A percentile compares a stretch with the other conserved stretches of the same genome.
Evolutionary conservation across 108 stramenopile genomes (phyloP).

Genomic region (Cyclotella kingstonii): DNA sequence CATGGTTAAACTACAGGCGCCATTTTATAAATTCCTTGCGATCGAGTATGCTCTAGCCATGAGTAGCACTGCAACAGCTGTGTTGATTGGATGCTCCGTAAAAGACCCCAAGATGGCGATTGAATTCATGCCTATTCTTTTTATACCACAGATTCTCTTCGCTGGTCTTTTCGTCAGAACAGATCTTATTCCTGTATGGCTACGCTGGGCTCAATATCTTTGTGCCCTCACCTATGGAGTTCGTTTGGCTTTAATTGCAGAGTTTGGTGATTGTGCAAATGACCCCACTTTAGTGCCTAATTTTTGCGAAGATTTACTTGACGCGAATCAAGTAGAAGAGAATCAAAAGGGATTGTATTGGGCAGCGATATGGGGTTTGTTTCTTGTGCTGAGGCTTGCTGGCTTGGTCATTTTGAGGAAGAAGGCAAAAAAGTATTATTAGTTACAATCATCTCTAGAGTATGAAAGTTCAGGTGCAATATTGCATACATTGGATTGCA

Average conservation of each 20-base stretch:
- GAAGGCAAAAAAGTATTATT: slow-evolving; percentile 76
- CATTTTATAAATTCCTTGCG: slow-evolving; percentile 50
- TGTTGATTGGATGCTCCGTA: slow-evolving; percentile 64
- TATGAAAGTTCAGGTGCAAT: no score
- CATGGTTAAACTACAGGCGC: slow-evolving; percentile 54
- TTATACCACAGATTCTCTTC: slow-evolving; percentile 89
- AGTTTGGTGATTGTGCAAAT: slow-evolving; percentile 60
- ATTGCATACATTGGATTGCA: no score
- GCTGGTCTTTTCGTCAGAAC: slow-evolving; percentile 75
- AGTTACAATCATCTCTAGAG: no score
- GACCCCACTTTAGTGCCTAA: slow-evolving; percentile 20
- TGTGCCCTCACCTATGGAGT: slow-evolving; percentile 69
- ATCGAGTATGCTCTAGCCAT: slow-evolving; percentile 58
- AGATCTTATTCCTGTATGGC: slow-evolving; percentile 65
- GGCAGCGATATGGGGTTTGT: slow-evolving; percentile 53
- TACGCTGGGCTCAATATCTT: slow-evolving; percentile 73
- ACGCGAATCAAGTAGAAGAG: slow-evolving; percentile 23
- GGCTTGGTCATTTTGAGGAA: slow-evolving; percentile 55
- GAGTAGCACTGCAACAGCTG: slow-evolving; percentile 63
- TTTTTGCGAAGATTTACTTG: slow-evolving; percentile 52
- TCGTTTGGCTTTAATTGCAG: slow-evolving; percentile 48
- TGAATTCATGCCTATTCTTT: slow-evolving; percentile 69
- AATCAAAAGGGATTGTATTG: slow-evolving; percentile 54
- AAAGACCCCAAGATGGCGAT: slow-evolving; percentile 64
- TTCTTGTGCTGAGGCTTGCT: slow-evolving; percentile 54